A percentile compares a stretch with the other conserved stretches of the same genome.
Conservation (phyloP, 176 grass and related monocot species). For the Avena insularis region DNA sequence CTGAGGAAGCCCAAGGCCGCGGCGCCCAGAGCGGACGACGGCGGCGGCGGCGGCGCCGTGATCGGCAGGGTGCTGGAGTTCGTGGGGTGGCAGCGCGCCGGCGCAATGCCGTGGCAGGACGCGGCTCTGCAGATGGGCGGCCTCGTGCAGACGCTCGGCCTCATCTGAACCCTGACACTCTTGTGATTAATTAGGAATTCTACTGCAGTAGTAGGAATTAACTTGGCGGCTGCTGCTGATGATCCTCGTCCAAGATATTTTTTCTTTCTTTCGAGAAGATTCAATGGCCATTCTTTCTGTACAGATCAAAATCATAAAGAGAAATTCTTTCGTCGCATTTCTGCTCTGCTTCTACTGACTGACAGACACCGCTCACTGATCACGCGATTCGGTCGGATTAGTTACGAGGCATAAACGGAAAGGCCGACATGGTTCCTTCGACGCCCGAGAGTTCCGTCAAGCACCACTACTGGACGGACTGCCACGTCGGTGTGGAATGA, state of each 20-base stretch:
- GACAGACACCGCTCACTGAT: not conserved
- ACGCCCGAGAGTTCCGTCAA: not conserved
- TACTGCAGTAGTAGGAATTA: too few relatives aligned
- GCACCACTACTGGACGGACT: not conserved
- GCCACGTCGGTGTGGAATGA: not conserved
- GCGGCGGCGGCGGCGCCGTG: constrained; percentile 26
- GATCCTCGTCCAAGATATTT: not conserved
- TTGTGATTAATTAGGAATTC: not conserved
- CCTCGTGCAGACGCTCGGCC: constrained; percentile 76
- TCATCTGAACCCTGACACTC: constrained; percentile 36
- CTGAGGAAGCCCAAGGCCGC: constrained; percentile 35
- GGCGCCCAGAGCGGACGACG: not conserved
- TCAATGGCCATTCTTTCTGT: constrained; percentile 27
- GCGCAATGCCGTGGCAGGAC: constrained; percentile 63
- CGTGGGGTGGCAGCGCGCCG: constrained; percentile 25
- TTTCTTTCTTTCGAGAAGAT: not conserved
- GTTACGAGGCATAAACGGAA: not conserved
- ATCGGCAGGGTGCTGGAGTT: constrained; percentile 51
- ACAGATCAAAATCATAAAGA: constrained; percentile 7
- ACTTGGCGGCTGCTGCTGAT: not conserved
- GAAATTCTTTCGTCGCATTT: not conserved
- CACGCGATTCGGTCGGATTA: not conserved
- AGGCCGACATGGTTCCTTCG: not conserved
- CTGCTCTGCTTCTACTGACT: not conserved
- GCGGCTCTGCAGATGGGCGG: constrained; percentile 71